These are phyloP conservation scores for Cydonia oblonga DNA, from an alignment of 331 rosid genomes.

Conservation along the genomic window DNA sequence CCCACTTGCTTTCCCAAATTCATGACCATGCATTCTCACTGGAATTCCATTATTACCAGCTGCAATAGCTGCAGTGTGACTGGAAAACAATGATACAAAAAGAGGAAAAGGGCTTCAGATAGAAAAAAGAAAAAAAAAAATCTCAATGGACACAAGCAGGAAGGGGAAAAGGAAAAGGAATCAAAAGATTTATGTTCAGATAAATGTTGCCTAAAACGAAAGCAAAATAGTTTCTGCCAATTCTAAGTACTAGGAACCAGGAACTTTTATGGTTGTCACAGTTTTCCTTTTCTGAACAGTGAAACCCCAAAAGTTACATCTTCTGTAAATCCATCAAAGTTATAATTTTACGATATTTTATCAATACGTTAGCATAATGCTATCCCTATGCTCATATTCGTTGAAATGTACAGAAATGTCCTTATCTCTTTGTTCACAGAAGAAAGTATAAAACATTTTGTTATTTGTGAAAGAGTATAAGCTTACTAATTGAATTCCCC, in stretches of 20 bases:
- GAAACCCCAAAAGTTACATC: constrained; percentile 1
- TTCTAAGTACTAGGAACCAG: neutral
- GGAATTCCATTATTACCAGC: constrained; percentile 99
- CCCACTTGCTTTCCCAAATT: constrained; percentile 97
- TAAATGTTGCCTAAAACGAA: neutral
- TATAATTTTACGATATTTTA: neutral
- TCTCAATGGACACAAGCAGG: neutral
- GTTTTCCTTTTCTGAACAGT: neutral
- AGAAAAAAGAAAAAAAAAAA: neutral
- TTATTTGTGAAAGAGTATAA: neutral
- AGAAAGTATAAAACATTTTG: neutral
- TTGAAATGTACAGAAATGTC: neutral
- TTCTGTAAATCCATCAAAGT: neutral
- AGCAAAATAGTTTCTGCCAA: neutral
- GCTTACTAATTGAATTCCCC: constrained; percentile 1
- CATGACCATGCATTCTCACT: constrained; percentile 91
- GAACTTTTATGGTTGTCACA: neutral
- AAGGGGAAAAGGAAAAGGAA: neutral
- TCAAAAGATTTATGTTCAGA: neutral
- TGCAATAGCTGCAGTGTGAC: constrained; percentile 97
- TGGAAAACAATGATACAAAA: constrained; percentile 24
- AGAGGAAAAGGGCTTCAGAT: neutral
- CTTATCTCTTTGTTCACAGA: neutral
- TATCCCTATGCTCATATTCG: neutral
- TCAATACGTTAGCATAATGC: neutral